Evolutionary conservation across 2,329 filamentous ascomycete genomes (phyloP).

Genomic region (Elsinoe fawcettii): DNA sequence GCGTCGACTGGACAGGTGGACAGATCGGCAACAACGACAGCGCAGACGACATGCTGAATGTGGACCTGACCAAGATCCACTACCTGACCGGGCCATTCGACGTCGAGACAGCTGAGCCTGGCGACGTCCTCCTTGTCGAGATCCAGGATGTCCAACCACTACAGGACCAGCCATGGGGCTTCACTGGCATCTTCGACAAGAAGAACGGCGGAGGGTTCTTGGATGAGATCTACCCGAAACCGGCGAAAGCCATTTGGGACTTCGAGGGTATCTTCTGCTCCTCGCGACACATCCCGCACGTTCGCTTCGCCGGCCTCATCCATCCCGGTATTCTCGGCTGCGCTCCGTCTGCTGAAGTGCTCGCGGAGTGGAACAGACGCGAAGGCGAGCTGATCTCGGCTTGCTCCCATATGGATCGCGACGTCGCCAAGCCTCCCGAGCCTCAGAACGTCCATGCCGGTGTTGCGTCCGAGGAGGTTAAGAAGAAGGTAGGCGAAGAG

Average conservation of each 20-base stretch:
- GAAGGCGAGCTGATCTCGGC: conserved; percentile 71
- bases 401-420: conserved; percentile 55
- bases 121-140: conserved; percentile 77
- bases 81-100: conserved; percentile 88
- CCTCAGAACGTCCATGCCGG: conserved; percentile 68
- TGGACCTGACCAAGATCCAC: conserved; percentile 77
- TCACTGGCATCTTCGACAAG: conserved; percentile 73
- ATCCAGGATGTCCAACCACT: conserved; percentile 91
- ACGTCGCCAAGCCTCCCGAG: conserved; percentile 71
- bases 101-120: conserved; percentile 73
- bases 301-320: conserved; percentile 81
- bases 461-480: conserved; percentile 49
- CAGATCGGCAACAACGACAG: conserved; percentile 85
- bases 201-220: conserved; percentile 83
- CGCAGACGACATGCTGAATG: conserved; percentile 78
- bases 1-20: conserved; percentile 66
- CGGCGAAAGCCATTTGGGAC: conserved; percentile 72
- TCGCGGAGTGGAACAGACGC: conserved; percentile 74
- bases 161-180: conserved; percentile 80
- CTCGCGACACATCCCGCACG: conserved; percentile 76
- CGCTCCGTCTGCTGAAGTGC: conserved; percentile 69
- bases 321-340: conserved; percentile 89
- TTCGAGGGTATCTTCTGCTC: conserved; percentile 74
- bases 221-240: conserved; percentile 76
- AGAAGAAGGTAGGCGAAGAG: conserved; percentile 62